phyloP scores from a whole-genome alignment of 139 green algal genomes.

The Eudorina sp. region DNA sequence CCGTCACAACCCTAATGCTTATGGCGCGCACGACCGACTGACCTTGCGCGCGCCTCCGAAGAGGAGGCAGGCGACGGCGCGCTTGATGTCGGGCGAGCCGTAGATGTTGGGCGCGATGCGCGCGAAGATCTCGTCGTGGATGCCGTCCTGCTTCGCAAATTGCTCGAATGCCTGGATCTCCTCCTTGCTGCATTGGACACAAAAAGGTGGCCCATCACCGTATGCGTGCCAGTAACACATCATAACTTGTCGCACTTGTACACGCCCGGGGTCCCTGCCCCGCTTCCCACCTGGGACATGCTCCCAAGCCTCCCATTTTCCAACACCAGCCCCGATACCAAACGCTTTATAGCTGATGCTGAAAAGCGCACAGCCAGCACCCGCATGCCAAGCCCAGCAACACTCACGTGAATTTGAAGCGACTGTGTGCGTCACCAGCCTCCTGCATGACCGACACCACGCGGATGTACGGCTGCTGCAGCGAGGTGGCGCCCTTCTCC shows the following conservation, averaged over 20 bases:
- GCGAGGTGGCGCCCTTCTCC: constrained; percentile 75
- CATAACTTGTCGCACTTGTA: too few species aligned
- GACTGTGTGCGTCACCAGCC: constrained; percentile 77
- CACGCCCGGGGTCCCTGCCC: too few species aligned
- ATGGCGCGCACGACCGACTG: too few species aligned
- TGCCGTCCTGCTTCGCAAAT: constrained; percentile 83
- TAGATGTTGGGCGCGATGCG: constrained; percentile 97
- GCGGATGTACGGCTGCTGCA: constrained; percentile 96
- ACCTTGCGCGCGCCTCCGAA: constrained; percentile 96
- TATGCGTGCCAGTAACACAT: too few species aligned
- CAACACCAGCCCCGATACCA: too few species aligned
- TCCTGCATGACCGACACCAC: constrained; percentile 90
- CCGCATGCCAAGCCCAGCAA: background rate
- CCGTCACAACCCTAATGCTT: too few species aligned
- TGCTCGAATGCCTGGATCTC: constrained; percentile 91
- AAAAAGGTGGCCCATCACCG: background rate
- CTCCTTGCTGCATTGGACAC: constrained; percentile 54
- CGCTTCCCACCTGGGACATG: too few species aligned
- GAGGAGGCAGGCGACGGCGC: constrained; percentile 95
- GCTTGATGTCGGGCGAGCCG: constrained; percentile 95
- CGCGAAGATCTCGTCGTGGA: constrained; percentile 81
- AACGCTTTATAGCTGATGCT: too few species aligned
- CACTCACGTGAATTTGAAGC: constrained; percentile 81
- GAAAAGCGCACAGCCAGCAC: too few species aligned
- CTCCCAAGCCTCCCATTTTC: too few species aligned